phyloP scores from a whole-genome alignment of 2,329 filamentous ascomycete genomes.

The Aphanocladium album region DNA sequence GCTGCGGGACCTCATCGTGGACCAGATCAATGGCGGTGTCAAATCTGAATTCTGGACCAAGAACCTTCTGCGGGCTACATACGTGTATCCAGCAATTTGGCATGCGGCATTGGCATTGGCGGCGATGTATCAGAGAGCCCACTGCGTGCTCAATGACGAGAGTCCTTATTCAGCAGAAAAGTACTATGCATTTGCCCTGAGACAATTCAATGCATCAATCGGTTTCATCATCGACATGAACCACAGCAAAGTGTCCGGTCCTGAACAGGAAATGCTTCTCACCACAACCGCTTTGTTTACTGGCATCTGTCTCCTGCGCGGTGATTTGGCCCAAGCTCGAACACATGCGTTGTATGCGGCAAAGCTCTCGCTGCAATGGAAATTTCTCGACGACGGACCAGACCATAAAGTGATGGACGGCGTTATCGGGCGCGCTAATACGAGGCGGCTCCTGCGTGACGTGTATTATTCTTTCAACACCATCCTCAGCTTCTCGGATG shows the following conservation, averaged over 20 bases:
- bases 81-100: constrained; percentile 10
- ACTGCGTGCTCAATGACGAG: background rate
- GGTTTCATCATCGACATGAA: constrained; percentile 12
- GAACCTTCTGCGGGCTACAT: constrained; percentile 3
- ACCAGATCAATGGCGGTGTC: background rate
- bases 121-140: constrained; percentile 5
- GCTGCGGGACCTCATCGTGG: background rate
- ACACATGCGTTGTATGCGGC: constrained; percentile 14
- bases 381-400: constrained; percentile 11
- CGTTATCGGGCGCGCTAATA: constrained; percentile 1
- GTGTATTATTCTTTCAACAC: constrained; percentile 14
- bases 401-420: background rate
- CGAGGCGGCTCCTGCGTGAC: constrained; percentile 14
- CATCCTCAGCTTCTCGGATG: background rate
- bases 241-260: background rate
- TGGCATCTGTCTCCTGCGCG: constrained; percentile 15
- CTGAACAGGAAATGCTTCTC: constrained; percentile 15
- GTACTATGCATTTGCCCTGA: constrained; percentile 13
- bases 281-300: constrained; percentile 14
- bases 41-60: constrained; percentile 6
- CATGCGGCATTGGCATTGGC: constrained; percentile 6
- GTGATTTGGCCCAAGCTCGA: constrained; percentile 12
- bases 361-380: constrained; percentile 15
- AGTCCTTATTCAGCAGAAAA: background rate
- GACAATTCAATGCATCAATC: constrained; percentile 16